Evolutionary conservation across 2,329 filamentous ascomycete genomes (phyloP), one percentile per base, ranked within the genome.

Genomic region (Fusarium pseudonygamai): DNA sequence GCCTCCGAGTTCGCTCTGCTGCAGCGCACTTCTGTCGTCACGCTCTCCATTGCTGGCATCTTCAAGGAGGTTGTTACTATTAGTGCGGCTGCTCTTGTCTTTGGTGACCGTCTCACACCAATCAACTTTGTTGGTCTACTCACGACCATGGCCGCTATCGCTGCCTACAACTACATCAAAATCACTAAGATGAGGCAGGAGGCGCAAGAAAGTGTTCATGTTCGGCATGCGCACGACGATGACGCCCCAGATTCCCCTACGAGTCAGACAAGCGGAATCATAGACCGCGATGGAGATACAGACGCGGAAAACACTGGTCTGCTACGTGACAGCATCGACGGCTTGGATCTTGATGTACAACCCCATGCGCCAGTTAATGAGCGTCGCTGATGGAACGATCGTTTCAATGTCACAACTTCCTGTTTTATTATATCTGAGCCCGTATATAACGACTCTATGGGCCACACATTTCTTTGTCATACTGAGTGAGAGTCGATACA

Each of bases 11-110:
- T 98, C 81, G 96, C 96, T 60, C 89, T 99, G 70, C 89, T 99
- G 75, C 93, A 98, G 85, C 93, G 96, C 53, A 98, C 96, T 2
- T 97, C 93, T 3, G 96, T 99, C 60, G 96, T 99, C 58, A 98
- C 96, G 0, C 88, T 99, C 50, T 97, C 93, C 58, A 98, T 99
- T 76, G 97, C 95, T 71, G 96, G 96, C 69, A 98, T 99, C 71
- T 98, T 99, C 87, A 99, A 99, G 82, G 96, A 99, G 84, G 96
- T 98, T 45, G 92, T 99, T 62, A 99, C 96, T 20, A 98, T 99
- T 78, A 92, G 90, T 45, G 95, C 94, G 2, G 96, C 96, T 0
- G 93, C 94, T 14, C 82, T 97, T 34, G 91, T 97, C 8, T 99
- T 98, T 85, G 89, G 96, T 77, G 96, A 99, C 80, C 90, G 89